Conservation (phyloP, 768 basidiomycete species). For the Kwoniella bestiolae region DNA sequence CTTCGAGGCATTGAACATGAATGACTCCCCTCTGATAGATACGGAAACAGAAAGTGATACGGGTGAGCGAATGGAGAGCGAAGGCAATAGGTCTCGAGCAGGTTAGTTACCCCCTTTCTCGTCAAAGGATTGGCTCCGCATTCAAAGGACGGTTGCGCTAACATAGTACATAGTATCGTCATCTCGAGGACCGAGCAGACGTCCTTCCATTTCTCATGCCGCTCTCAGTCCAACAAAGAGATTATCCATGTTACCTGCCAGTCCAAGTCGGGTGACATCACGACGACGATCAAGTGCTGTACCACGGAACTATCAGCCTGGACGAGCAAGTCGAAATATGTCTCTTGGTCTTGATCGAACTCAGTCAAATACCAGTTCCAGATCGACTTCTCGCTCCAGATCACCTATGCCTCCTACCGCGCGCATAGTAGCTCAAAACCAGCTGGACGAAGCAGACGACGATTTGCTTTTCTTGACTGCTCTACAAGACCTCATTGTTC, state of each 20-base stretch:
- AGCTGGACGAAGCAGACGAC: conserved; percentile 31
- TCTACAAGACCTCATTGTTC: conserved; percentile 86
- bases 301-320: conserved; percentile 36
- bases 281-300: conserved; percentile 48
- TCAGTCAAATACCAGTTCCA: conserved; percentile 63
- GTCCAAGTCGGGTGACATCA: conserved; percentile 35
- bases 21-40: conserved; percentile 59
- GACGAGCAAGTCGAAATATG: conserved; percentile 46
- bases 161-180: conserved; percentile 28
- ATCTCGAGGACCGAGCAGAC: conserved; percentile 45
- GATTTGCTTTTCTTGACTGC: conserved; percentile 70
- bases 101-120: conserved; percentile 19
- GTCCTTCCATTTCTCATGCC: conserved; percentile 51
- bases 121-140: neutral
- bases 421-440: conserved; percentile 39
- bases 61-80: conserved; percentile 22
- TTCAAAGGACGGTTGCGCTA: neutral
- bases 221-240: conserved; percentile 35
- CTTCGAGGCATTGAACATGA: conserved; percentile 35
- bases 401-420: conserved; percentile 80
- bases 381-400: conserved; percentile 91
- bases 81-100: conserved; percentile 22
- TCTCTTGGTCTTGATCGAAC: conserved; percentile 38
- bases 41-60: conserved; percentile 47
- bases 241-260: conserved; percentile 35